A percentile compares a stretch with the other conserved stretches of the same genome.
phyloP scores from a whole-genome alignment of 2,329 filamentous ascomycete genomes.

The Penicillium aurantiogriseum region DNA sequence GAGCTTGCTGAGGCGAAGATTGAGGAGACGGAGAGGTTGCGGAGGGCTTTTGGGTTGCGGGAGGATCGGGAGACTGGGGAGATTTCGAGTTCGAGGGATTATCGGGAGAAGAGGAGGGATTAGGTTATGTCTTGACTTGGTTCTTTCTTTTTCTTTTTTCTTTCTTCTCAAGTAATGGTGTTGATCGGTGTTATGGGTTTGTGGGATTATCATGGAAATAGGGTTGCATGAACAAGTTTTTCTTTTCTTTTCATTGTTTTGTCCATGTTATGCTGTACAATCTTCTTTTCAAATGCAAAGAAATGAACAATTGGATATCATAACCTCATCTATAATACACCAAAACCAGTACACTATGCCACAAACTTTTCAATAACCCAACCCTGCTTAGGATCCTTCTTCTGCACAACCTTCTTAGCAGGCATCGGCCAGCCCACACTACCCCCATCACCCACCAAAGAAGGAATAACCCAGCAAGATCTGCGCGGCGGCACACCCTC shows the following conservation, averaged over 20 bases:
- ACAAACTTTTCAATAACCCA: slow-evolving; percentile 68
- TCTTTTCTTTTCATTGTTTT: neutral
- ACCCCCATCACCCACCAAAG: slow-evolving; percentile 66
- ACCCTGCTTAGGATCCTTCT: slow-evolving; percentile 66
- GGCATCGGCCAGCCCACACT: slow-evolving; percentile 80
- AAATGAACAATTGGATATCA: slow-evolving; percentile 21
- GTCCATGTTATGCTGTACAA: neutral
- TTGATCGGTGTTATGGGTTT: neutral
- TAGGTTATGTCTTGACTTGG: neutral
- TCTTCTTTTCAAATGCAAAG: neutral
- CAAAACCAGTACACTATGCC: slow-evolving; percentile 19
- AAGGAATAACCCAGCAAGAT: slow-evolving; percentile 81
- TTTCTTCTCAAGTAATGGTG: neutral
- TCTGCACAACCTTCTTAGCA: slow-evolving; percentile 79
- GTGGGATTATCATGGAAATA: neutral
- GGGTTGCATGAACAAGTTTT: slow-evolving; percentile 1
- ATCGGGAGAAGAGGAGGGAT: slow-evolving; percentile 21
- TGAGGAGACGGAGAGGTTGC: slow-evolving; percentile 84
- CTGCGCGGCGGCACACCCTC: slow-evolving; percentile 53
- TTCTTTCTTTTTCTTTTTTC: neutral
- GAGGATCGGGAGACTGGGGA: slow-evolving; percentile 85
- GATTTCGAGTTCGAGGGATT: slow-evolving; percentile 26
- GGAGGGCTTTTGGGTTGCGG: slow-evolving; percentile 82
- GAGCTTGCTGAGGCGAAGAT: slow-evolving; percentile 96
- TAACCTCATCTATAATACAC: slow-evolving; percentile 26